Evolutionary conservation across 108 stramenopile genomes (phyloP), one percentile per base, ranked within the genome.

Genomic region (Cyclotella choctawhatcheeana): DNA sequence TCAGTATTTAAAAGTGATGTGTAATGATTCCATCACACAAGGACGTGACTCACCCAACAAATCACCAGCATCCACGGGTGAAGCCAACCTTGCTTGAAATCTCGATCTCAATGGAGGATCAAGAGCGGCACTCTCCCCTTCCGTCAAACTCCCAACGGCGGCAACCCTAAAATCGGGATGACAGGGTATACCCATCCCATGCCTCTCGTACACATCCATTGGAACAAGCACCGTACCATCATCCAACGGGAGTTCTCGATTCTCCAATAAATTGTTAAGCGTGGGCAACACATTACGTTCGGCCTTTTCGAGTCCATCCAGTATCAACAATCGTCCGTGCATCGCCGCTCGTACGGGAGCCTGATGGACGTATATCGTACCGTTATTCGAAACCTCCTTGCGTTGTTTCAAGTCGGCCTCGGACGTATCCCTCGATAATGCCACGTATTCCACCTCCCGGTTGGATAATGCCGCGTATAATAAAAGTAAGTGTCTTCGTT

Each of bases 351-450:
- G 56, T 14, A 97, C 95, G 0, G 95, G 95, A n/a, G 95, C 85
- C 58, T 89, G 89, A 74, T 93, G 80, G 64, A 70, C 69, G 53
- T 85, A 95, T 20, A 76, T 48, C 21, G 78, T 80, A 2, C 54
- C 50, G 29, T 47, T 37, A 24, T 79, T 63, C 27, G 61, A 61
- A 27, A 71, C 45, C 53, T 69, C 71, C 55, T 77, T 82, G 12
- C 96, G 87, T 78, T 97, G 96, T 33, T 95, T 94, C 6, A 96
- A 73, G 78, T 97, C 96, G 0, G 88, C 79, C 34, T 95, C 94
- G 0, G 96, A 88, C 24, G 89, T 88, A 81, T 95, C 94, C 7
- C 71, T 45, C 22, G 86, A 80, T 22, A 97, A 56, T 16, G 88
- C 65, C 2, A 97, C 65, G 64, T 82, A 74, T 54, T 95, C 89